Evolutionary conservation across 495 filamentous ascomycete genomes (phyloP), one percentile per base, ranked within the genome.

Genomic region (Penicillium angulare): DNA sequence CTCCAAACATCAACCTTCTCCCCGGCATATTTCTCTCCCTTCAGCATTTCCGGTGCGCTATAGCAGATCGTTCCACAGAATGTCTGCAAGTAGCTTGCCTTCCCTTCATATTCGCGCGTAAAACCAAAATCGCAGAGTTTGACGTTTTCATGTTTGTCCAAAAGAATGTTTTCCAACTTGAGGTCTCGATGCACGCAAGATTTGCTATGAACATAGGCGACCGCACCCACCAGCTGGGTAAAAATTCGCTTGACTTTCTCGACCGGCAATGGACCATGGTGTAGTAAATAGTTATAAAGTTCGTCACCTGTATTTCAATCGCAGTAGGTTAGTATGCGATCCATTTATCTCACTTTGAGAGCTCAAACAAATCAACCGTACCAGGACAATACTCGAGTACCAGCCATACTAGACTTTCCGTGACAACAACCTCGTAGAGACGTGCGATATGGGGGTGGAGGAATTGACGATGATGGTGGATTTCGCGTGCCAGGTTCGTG

Each of bases 61-160:
- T 98, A 98, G 71, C 92, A 97, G 52, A 98, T 85, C 3, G 93
- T 98, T 13, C 93, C 93, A 69, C 93, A 98, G 67, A 96, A 98
- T 1, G 93, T 98, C 66, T 97, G 93, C 44, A 98, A 70, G 60
- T 97, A 93, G 72, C 90, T 97, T 43, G 91, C 79, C 56, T 92
- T 93, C 21, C 91, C 91, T 64, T 97, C 91, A 66, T 98, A 98
- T 68, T 98, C 93, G 50, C 93, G 79, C 9, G 93, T 98, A 63
- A 98, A 98, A 7, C 93, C 93, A 69, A 98, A 98, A 64, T 98
- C 93, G 65, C 91, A 93, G n/a, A 98, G 77, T 73, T 98, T 98
- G 56, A 98, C 93, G 63, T 97, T 96, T 61, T 92, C 92, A 59
- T 96, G 78, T 68, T 97, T 97, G 73, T 98, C 93, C 47, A 98